phyloP scores from a whole-genome alignment of 1,284 basidiomycete genomes.

The Cutaneotrichosporon sp. region DNA sequence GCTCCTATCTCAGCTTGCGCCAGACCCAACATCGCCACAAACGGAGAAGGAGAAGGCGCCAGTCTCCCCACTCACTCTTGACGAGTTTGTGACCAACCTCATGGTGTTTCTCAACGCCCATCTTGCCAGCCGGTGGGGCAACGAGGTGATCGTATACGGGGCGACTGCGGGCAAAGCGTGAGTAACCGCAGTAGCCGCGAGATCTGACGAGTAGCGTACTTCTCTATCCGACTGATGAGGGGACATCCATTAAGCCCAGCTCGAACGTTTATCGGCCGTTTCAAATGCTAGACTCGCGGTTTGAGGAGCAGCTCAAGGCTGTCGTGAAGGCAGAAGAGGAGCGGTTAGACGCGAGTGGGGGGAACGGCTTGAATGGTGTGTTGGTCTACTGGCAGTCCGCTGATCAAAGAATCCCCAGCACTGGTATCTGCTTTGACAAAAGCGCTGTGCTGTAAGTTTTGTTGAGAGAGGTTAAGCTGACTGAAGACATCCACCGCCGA shows the following conservation, averaged over 20 bases:
- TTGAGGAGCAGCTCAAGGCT: conserved; percentile 63
- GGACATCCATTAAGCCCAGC: conserved; percentile 51
- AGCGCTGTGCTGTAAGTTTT: conserved; percentile 77
- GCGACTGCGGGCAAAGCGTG: conserved; percentile 69
- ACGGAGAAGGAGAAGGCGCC: conserved; percentile 25
- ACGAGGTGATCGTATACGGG: conserved; percentile 84
- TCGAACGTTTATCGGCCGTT: conserved; percentile 81
- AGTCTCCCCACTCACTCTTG: conserved; percentile 56
- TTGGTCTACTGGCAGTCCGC: not conserved
- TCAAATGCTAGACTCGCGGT: conserved; percentile 54
- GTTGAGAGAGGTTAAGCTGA: not conserved
- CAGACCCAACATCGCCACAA: not conserved
- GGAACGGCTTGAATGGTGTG: conserved; percentile 52
- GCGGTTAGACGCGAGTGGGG: conserved; percentile 51
- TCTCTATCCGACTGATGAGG: conserved; percentile 44
- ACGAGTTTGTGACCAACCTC: conserved; percentile 68
- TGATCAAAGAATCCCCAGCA: conserved; percentile 54
- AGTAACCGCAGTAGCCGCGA: conserved; percentile 8
- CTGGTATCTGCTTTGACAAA: conserved; percentile 83
- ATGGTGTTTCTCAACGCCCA: conserved; percentile 90
- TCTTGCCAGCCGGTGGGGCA: conserved; percentile 83
- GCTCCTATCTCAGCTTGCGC: conserved; percentile 51
- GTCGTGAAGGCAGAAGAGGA: conserved; percentile 62
- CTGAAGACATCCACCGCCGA: conserved; percentile 75
- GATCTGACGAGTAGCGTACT: conserved; percentile 27